A percentile compares a stretch with the other conserved stretches of the same genome.
phyloP scores from a whole-genome alignment of 768 basidiomycete species.

The Tricholoma saponaceum region DNA sequence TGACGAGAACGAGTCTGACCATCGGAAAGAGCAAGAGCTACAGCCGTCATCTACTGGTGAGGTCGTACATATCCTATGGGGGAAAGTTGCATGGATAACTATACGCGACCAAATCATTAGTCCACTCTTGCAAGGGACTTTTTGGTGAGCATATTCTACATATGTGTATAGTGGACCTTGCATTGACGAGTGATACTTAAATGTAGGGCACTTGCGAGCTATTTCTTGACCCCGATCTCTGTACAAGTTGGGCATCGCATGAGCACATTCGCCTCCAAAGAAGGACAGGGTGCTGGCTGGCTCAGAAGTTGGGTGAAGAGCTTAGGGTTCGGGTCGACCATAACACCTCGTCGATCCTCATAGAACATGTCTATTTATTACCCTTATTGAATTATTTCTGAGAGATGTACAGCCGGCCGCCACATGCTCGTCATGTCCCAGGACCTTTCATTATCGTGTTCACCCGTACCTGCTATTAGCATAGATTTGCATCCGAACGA shows the following conservation, averaged over 20 bases:
- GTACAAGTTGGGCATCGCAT: constrained; percentile 30
- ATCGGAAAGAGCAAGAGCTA: constrained; percentile 12
- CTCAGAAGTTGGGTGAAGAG: constrained; percentile 32
- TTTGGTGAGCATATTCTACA: constrained; percentile 50
- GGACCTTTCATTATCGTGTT: no score
- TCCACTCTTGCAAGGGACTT: constrained; percentile 61
- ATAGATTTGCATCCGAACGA: no score
- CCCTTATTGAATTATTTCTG: no score
- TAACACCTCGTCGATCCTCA: not conserved
- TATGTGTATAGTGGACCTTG: not conserved
- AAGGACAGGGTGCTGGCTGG: constrained; percentile 40
- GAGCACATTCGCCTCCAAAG: constrained; percentile 28
- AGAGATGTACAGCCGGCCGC: no score
- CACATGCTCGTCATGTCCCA: no score
- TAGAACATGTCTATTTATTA: not conserved
- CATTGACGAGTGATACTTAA: not conserved
- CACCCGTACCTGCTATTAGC: no score
- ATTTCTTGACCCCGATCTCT: constrained; percentile 39
- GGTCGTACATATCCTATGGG: constrained; percentile 51
- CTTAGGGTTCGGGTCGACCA: constrained; percentile 19
- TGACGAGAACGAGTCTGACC: constrained; percentile 21
- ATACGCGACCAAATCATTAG: constrained; percentile 64
- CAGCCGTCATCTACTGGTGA: constrained; percentile 15
- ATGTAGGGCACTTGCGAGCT: constrained; percentile 41
- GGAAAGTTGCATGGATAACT: constrained; percentile 57